Base-by-base conservation (phyloP, 2,329 filamentous ascomycete species). In the Xylaria sp. region DNA sequence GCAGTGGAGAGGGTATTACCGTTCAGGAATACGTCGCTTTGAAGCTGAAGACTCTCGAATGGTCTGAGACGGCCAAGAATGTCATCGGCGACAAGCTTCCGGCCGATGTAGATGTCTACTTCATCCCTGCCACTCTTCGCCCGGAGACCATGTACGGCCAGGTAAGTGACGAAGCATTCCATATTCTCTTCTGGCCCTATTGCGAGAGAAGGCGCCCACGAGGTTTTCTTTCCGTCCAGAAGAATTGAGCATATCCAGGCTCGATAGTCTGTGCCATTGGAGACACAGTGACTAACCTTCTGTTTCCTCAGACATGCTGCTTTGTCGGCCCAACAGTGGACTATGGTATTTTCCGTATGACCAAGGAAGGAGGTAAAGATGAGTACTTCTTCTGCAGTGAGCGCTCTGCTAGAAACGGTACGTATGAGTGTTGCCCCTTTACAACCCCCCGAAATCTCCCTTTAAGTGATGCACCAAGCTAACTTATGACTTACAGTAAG, bases 91-190 rank as follows among this genome's bases (percentile, higher is more conserved):
- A 84, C 65, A 94, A 93, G 78, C 78, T 97, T 3, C 90, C 93
- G 4, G 82, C 86, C 42, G 86, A 83, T 65, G 88, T 90, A 51
- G 89, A 89, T 63, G 88, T 97, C 59, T 97, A 88, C 78, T 89
- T 97, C 69, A 85, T 97, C 10, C 90, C 94, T 10, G 94, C 94
- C 13, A 97, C 94, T 58, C 83, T 99, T 63, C 84, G 94, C 63
- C 91, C 94, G 2, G 94, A 99, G 80, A 99, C 94, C 42, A 97
- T 99, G 93, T 99, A 97, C 73, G 95, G 95, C 47, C 94, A 97
- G 16, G 59, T 60, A 51, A 58, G 59, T 35, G 35, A 35, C 30
- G 3, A 4, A 23, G 4, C 2, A 16, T 13, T 30, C 55, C 4
- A 42, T 47, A 6, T 23, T 48, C 34, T 16, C 19, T 39, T 54